Conservation (phyloP, 2,329 filamentous ascomycete genomes). For the Ophiostoma sp. region DNA sequence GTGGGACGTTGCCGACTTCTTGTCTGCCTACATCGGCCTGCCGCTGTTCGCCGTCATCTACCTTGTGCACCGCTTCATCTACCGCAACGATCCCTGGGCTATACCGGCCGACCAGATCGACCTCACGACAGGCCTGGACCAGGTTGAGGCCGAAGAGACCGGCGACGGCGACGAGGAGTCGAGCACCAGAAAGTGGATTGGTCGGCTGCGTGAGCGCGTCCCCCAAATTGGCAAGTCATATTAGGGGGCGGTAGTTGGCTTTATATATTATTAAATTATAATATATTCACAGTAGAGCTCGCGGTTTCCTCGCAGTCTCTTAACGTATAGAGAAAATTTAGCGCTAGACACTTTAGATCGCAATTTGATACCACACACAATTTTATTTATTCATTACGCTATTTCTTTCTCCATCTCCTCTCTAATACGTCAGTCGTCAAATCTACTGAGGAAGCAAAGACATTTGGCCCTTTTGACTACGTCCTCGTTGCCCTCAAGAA, state of each 20-base stretch:
- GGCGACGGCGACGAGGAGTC: slow-evolving; percentile 4
- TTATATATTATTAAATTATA: no score
- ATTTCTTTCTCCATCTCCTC: neutral
- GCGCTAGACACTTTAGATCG: neutral
- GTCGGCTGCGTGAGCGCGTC: neutral
- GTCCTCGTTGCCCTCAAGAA: neutral
- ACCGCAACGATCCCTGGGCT: slow-evolving; percentile 9
- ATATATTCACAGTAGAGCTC: neutral
- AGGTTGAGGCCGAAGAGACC: slow-evolving; percentile 10
- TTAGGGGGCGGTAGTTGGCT: neutral
- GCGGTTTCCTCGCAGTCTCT: neutral
- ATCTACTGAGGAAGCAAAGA: neutral
- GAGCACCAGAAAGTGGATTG: neutral
- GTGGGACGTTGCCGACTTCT: slow-evolving; percentile 48
- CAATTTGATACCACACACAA: neutral
- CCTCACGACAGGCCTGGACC: slow-evolving; percentile 7
- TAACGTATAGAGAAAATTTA: neutral
- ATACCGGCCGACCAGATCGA: slow-evolving; percentile 8
- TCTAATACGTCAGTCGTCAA: neutral
- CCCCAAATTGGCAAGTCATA: neutral
- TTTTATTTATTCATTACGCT: neutral
- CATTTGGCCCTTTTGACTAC: neutral
- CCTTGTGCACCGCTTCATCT: slow-evolving; percentile 14
- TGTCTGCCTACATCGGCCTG: slow-evolving; percentile 49
- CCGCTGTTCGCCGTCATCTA: slow-evolving; percentile 35